Evolutionary conservation across 2,329 filamentous ascomycete species (phyloP).

Genomic region (Emergomyces orientalis): DNA sequence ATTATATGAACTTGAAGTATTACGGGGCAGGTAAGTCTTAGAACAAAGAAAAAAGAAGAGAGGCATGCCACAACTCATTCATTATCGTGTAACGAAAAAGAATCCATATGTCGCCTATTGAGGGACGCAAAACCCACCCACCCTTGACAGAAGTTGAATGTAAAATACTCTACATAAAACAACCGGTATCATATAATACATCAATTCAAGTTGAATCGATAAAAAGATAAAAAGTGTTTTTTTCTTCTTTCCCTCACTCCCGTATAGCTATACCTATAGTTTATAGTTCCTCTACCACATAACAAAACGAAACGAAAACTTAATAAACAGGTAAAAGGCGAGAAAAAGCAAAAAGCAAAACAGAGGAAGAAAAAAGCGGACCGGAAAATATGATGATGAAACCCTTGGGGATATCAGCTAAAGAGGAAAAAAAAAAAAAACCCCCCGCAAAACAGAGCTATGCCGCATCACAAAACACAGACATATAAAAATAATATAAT

Average conservation of each 20-base stretch:
- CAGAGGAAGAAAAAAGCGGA: background rate
- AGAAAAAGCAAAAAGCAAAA: background rate
- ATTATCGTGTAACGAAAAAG: background rate
- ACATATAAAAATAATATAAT: background rate
- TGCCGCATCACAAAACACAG: background rate
- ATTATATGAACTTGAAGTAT: background rate
- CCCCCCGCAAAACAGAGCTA: background rate
- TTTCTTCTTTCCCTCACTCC: background rate
- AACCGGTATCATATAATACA: background rate
- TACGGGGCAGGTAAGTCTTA: background rate
- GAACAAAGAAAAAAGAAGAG: background rate
- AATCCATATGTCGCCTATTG: too few relatives aligned
- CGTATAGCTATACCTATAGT: background rate
- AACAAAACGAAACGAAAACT: background rate
- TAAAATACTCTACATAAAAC: background rate
- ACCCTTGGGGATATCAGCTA: background rate
- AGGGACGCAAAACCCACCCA: background rate
- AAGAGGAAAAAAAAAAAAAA: background rate
- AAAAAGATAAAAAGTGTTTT: background rate
- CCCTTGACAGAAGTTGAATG: background rate
- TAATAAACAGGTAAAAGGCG: background rate
- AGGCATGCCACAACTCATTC: background rate
- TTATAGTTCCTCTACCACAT: background rate
- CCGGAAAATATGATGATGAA: background rate
- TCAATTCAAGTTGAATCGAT: background rate